Evolutionary conservation across 768 basidiomycete genomes (phyloP).

Genomic region (Russula compacta): DNA sequence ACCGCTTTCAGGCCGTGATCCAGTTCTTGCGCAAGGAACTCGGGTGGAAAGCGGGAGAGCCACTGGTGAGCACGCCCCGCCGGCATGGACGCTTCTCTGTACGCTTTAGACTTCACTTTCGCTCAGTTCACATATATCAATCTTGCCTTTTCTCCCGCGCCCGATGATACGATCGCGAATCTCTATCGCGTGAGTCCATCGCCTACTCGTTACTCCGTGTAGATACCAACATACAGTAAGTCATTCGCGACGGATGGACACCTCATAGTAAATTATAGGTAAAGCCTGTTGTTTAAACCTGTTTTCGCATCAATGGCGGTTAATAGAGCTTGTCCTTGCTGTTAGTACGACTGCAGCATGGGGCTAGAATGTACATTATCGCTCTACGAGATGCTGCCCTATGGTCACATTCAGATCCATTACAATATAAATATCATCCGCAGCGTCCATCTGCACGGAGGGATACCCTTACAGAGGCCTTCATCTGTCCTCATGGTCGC

Average conservation of each 20-base stretch:
- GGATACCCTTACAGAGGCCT: background rate
- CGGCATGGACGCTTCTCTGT: background rate
- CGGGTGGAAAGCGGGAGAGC: conserved; percentile 77
- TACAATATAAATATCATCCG: background rate
- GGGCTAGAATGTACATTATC: conserved; percentile 31
- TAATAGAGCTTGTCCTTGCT: background rate
- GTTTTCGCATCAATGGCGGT: background rate
- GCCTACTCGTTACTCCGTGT: background rate
- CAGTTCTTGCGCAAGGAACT: conserved; percentile 86
- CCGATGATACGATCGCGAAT: conserved; percentile 66
- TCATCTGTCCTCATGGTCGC: background rate
- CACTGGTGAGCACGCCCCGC: conserved; percentile 49
- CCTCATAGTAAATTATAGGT: conserved; percentile 64
- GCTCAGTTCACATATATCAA: conserved; percentile 70
- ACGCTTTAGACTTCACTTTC: background rate
- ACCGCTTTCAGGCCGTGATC: conserved; percentile 92
- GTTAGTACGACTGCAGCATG: conserved; percentile 51
- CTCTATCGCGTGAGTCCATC: conserved; percentile 45
- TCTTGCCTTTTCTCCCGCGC: conserved; percentile 66
- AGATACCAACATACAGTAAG: conserved; percentile 24
- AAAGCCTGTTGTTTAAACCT: background rate
- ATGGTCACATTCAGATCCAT: conserved; percentile 4
- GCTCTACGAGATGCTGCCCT: background rate
- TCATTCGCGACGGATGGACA: conserved; percentile 56
- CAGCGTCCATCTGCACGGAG: background rate